Percentiles rank a stretch among this genome's conserved stretches.
Conservation (phyloP, 345 rosid genomes). For the Leavenworthia alabamica region DNA sequence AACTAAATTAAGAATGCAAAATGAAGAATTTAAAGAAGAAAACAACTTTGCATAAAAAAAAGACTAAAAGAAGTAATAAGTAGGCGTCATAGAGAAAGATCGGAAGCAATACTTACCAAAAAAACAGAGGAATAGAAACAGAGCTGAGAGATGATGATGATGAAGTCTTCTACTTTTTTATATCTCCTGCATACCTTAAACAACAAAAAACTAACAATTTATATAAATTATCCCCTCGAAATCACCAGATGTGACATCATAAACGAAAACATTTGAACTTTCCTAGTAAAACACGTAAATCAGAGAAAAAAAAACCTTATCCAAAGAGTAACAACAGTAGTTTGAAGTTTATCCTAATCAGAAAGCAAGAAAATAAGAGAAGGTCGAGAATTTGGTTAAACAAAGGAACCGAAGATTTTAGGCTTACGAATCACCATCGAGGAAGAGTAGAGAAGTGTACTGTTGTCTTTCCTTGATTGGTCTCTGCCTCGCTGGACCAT, state of each 20-base stretch:
- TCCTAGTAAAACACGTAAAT: neutral
- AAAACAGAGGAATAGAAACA: neutral
- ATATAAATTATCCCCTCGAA: neutral
- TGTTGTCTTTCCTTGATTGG: constrained; percentile 27
- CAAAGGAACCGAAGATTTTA: neutral
- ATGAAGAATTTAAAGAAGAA: neutral
- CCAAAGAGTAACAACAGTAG: neutral
- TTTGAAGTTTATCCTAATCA: neutral
- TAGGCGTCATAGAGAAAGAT: neutral
- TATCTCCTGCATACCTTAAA: neutral
- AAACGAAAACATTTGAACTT: neutral
- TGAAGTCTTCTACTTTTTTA: constrained; percentile 7
- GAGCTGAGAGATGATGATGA: constrained; percentile 10
- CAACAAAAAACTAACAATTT: constrained; percentile 4
- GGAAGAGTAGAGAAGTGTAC: constrained; percentile 12
- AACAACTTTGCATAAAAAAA: neutral
- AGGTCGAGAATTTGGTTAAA: neutral
- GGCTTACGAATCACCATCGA: constrained; percentile 23
- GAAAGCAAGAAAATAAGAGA: neutral
- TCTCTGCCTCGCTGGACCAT: neutral
- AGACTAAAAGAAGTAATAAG: neutral
- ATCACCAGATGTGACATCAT: constrained; percentile 25
- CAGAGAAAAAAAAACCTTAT: neutral
- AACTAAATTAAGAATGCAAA: neutral
- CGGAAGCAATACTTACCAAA: neutral